Conservation (phyloP, 176 grass and related monocot species). For the Cenchrus purpureus region DNA sequence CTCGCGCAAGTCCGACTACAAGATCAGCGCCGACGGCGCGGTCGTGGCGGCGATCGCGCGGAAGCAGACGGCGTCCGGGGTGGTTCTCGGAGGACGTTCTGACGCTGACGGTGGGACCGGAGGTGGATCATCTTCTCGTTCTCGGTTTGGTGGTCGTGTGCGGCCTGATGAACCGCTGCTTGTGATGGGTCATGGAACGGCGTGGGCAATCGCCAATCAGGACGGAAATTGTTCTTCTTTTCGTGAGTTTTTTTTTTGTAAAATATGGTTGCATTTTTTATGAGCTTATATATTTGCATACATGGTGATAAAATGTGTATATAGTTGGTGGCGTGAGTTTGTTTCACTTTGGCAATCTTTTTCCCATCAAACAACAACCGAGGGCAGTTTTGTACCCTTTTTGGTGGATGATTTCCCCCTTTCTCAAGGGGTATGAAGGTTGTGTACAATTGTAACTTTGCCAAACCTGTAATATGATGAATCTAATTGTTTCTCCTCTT, state of each 20-base stretch:
- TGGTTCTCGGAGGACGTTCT: conserved; percentile 69
- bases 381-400: background rate
- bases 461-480: background rate
- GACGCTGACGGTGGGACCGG: conserved; percentile 56
- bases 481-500: background rate
- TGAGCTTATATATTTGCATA: background rate
- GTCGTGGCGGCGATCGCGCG: conserved; percentile 16
- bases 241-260: background rate
- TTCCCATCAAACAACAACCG: background rate
- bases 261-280: background rate
- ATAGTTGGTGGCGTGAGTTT: background rate
- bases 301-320: background rate
- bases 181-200: background rate
- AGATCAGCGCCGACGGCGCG: conserved; percentile 28
- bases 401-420: conserved; percentile 5
- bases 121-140: conserved; percentile 62
- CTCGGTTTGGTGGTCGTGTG: conserved; percentile 65
- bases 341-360: background rate
- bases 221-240: background rate
- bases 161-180: conserved; percentile 55
- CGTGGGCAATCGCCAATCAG: background rate
- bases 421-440: background rate
- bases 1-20: conserved; percentile 51
- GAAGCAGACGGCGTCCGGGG: conserved; percentile 64
- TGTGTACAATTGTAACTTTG: background rate